phyloP scores from a whole-genome alignment of 139 green algal genomes.

The Mychonastes homosphaera region DNA sequence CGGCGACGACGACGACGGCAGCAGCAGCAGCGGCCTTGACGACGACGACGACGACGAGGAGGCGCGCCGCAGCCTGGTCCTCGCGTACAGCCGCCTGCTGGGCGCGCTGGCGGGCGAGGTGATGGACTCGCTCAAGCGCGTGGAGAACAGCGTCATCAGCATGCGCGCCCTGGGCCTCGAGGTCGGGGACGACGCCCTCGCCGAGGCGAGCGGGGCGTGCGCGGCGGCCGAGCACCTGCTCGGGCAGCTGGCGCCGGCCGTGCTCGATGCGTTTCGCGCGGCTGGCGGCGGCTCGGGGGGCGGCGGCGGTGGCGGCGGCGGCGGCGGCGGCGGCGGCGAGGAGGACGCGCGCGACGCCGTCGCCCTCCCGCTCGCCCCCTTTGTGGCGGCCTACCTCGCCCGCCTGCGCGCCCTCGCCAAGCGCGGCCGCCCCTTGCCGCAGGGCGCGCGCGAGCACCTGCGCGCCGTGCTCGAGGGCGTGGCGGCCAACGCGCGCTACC shows the following conservation, averaged over 20 bases:
- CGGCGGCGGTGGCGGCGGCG: too few relatives aligned
- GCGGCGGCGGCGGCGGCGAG: background rate
- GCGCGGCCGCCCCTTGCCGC: constrained; percentile 9
- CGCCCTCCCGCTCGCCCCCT: constrained; percentile 51
- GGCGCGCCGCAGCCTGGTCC: too few relatives aligned
- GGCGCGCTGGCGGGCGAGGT: constrained; percentile 63
- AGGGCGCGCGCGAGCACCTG: constrained; percentile 19
- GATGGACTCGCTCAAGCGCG: constrained; percentile 67
- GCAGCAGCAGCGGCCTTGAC: background rate
- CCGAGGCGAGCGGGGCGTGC: constrained; percentile 36
- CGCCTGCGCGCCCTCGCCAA: constrained; percentile 48
- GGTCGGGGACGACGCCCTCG: constrained; percentile 45
- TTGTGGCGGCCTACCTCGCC: constrained; percentile 59
- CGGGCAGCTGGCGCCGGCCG: constrained; percentile 30
- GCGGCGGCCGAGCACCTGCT: constrained; percentile 32
- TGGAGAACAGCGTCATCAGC: constrained; percentile 73
- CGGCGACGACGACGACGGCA: too few relatives aligned
- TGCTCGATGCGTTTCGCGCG: constrained; percentile 44
- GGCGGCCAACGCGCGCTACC: constrained; percentile 34
- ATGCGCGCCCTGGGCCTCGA: constrained; percentile 53
- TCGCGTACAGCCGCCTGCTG: constrained; percentile 60
- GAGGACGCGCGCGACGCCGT: constrained; percentile 43
- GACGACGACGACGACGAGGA: constrained; percentile 41
- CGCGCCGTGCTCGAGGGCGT: constrained; percentile 43
- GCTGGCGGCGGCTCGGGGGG: too few relatives aligned